Base-by-base conservation (phyloP, 1,284 basidiomycete genomes). In the Sphagnurus paluster region DNA sequence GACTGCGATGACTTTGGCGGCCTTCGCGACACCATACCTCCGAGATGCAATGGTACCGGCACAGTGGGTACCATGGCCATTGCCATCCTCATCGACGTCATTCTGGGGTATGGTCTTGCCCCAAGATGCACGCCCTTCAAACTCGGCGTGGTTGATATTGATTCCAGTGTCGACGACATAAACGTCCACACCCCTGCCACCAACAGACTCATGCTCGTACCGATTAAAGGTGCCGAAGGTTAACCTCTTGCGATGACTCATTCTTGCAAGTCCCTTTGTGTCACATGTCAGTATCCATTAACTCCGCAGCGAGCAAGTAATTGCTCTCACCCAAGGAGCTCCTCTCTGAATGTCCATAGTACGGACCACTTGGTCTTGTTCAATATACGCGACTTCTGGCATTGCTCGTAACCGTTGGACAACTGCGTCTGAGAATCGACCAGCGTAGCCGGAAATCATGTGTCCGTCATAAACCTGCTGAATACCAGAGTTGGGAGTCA, bases 251-350 rank as follows among this genome's bases (percentile, higher is more conserved):
- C 93, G 86, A 72, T 99, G 97, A 55, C 92, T 95, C 63, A 99
- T 83, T 49, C 97, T 90, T 38, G 96, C 95, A 32, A 99, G 86
- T 65, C 97, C 93, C 91, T 93, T 57, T 29, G 48, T 32, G 21
- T 26, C 23, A 25, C 30, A 35, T 30, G 53, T 57, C 46, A 57
- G 54, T n/a, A n/a, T n/a, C 49, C 39, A 42, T 14, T 26, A 33
- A 39, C 25, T n/a, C n/a, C n/a, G n/a, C n/a, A n/a, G n/a, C n/a
- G n/a, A n/a, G 5, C 35, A 11, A 26, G 34, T 23, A 42, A 76
- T n/a, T n/a, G n/a, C n/a, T n/a, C 82, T 68, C 64, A 92, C 93
- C 97, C 97, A 98, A 46, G 96, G 94, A 17, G 96, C 92, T 24
- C 76, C 70, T 48, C 71, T 84, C 79, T 98, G 91, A 4, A 73